Conservation (phyloP, 345 rosid genomes). For the Barbarea vulgaris region DNA sequence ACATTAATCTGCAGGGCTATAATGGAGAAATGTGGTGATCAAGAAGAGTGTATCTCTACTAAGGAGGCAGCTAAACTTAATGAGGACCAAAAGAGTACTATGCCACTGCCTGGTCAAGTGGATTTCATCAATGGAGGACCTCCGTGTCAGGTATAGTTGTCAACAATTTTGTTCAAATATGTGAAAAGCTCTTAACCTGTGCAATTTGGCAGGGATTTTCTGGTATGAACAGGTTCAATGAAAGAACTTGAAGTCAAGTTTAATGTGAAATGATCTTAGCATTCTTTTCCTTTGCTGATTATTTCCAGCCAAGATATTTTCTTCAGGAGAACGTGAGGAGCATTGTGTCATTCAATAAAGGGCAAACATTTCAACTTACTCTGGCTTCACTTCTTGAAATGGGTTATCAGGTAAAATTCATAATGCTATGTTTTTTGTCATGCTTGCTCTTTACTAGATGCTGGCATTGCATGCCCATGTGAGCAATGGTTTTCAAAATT, state of each 20-base stretch:
- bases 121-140: no score
- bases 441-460: not conserved
- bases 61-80: no score
- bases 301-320: conserved; percentile 82
- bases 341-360: conserved; percentile 76
- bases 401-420: conserved; percentile 52
- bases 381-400: conserved; percentile 62
- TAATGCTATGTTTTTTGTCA: not conserved
- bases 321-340: conserved; percentile 84
- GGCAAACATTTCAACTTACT: conserved; percentile 76
- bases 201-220: no score
- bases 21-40: no score
- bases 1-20: no score
- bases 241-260: conserved; percentile 75
- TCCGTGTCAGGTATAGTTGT: no score
- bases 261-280: conserved; percentile 63
- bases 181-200: no score
- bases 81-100: no score
- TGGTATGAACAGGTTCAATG: conserved; percentile 80
- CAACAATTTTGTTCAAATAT: no score
- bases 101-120: no score
- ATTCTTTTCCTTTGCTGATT: conserved; percentile 72
- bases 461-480: not conserved
- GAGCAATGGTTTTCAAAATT: not conserved
- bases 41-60: no score